phyloP scores from a whole-genome alignment of 2,329 filamentous ascomycete species.

The Drechslerella dactyloides region DNA sequence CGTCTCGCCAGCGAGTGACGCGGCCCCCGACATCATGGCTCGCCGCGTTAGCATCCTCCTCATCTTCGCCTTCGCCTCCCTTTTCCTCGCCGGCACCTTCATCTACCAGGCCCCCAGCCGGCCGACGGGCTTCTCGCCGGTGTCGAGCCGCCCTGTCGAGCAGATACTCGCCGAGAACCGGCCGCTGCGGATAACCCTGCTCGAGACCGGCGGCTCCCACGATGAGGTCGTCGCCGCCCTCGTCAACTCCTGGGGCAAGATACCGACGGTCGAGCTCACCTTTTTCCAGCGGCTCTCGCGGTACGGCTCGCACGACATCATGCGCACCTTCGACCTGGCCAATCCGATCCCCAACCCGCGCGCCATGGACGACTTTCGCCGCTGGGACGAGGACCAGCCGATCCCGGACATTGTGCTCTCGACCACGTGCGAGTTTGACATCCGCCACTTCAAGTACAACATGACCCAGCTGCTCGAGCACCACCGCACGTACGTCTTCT shows the following conservation, averaged over 20 bases:
- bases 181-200: slow-evolving; percentile 50
- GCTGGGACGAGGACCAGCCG: slow-evolving; percentile 28
- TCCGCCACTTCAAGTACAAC: slow-evolving; percentile 43
- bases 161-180: slow-evolving; percentile 33
- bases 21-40: slow-evolving; percentile 41
- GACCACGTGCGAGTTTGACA: slow-evolving; percentile 55
- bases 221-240: slow-evolving; percentile 56
- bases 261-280: slow-evolving; percentile 51
- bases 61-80: slow-evolving; percentile 47
- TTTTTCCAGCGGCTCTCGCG: slow-evolving; percentile 54
- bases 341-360: slow-evolving; percentile 44
- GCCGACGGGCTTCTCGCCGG: slow-evolving; percentile 13
- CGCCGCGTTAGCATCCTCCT: slow-evolving; percentile 51
- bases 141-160: slow-evolving; percentile 4
- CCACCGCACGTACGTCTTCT: slow-evolving; percentile 55
- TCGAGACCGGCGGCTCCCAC: slow-evolving; percentile 55
- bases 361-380: slow-evolving; percentile 40
- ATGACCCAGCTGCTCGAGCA: slow-evolving; percentile 52
- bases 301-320: slow-evolving; percentile 54
- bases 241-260: slow-evolving; percentile 55
- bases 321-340: slow-evolving; percentile 54
- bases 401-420: slow-evolving; percentile 54
- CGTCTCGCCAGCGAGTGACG: not conserved
- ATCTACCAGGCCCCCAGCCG: slow-evolving; percentile 49
- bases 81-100: slow-evolving; percentile 51